A percentile compares a stretch with the other conserved stretches of the same genome.
Conservation (phyloP, 495 filamentous ascomycete species). For the Neurospora sp. region DNA sequence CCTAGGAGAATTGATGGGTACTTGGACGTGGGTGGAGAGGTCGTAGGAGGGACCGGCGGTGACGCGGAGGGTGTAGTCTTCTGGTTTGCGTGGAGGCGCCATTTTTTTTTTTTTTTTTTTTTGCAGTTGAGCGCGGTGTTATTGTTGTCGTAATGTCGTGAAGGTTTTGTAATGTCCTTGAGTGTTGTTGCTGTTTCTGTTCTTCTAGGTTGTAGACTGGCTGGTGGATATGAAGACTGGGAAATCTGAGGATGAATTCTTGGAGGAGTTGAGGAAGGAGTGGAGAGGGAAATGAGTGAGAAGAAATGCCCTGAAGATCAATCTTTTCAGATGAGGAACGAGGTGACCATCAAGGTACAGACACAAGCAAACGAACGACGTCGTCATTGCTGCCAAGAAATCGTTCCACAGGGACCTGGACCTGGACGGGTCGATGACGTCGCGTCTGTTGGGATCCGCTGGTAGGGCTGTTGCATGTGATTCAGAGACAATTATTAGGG, state of each 20-base stretch:
- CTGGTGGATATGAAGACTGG: too few species aligned
- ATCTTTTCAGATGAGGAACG: not conserved
- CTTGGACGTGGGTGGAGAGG: slow-evolving; percentile 47
- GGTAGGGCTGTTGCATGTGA: not conserved
- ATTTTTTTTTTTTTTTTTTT: too few species aligned
- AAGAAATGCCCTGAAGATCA: not conserved
- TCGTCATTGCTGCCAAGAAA: not conserved
- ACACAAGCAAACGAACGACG: not conserved
- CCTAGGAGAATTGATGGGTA: slow-evolving; percentile 59
- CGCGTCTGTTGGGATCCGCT: not conserved
- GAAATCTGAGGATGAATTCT: too few species aligned
- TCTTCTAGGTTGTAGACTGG: too few species aligned
- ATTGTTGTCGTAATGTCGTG: too few species aligned
- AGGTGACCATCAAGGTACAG: not conserved
- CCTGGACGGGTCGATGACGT: not conserved
- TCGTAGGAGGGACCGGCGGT: slow-evolving; percentile 71
- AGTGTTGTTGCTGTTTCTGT: too few species aligned
- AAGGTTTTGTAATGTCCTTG: too few species aligned
- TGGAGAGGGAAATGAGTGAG: too few species aligned
- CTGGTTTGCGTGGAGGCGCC: slow-evolving; percentile 8
- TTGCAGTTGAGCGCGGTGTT: too few species aligned
- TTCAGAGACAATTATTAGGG: not conserved
- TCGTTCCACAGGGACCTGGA: not conserved
- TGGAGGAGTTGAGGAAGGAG: too few species aligned
- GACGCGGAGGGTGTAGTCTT: slow-evolving; percentile 59